These are phyloP conservation scores for Trichoderma breve DNA, from an alignment of 2,329 filamentous ascomycete genomes.

Conservation along the genomic window DNA sequence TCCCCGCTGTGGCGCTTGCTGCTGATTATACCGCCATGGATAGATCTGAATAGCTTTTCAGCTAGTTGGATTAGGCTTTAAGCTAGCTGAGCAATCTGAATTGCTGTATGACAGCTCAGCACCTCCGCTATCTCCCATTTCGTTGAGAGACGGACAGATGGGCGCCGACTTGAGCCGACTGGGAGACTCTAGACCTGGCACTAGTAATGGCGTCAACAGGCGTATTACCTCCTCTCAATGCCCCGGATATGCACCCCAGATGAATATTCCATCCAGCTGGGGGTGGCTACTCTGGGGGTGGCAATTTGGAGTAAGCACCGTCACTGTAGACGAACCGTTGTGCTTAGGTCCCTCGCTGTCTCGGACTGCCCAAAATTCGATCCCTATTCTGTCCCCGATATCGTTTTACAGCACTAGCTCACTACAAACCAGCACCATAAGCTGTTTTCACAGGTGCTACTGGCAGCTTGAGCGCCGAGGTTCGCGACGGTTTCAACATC, in stretches of 20 bases:
- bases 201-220: not conserved
- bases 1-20: not conserved
- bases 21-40: not conserved
- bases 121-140: not conserved
- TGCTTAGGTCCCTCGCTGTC: not conserved
- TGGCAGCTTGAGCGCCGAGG: not conserved
- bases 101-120: not conserved
- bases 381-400: not conserved
- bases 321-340: not conserved
- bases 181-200: not conserved
- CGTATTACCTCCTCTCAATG: not conserved
- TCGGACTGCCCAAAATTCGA: not conserved
- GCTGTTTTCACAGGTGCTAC: not conserved
- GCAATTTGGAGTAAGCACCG: not conserved
- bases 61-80: not conserved
- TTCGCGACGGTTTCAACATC: not conserved
- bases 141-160: not conserved
- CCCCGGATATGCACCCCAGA: conserved; percentile 5
- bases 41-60: not conserved
- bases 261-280: not conserved
- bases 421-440: not conserved
- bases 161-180: not conserved
- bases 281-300: not conserved
- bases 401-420: not conserved
- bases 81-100: not conserved